Percentiles rank a stretch among this genome's conserved stretches.
phyloP scores from a whole-genome alignment of 495 filamentous ascomycete genomes.

The Tuber melanosporum region DNA sequence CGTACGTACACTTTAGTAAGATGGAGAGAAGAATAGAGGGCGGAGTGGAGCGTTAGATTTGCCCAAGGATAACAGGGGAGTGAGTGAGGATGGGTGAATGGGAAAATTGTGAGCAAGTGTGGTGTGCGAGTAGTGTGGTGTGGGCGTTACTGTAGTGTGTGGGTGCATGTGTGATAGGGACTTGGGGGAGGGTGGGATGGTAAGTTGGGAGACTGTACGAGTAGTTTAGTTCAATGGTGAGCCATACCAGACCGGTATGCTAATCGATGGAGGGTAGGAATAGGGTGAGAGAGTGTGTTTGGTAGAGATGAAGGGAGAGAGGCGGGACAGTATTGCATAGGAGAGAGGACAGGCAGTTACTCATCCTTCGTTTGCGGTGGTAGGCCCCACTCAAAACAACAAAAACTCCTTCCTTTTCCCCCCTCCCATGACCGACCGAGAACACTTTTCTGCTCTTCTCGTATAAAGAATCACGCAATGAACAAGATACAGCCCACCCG shows the following conservation, averaged over 20 bases:
- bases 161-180: neutral
- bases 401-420: constrained; percentile 26
- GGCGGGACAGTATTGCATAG: constrained; percentile 4
- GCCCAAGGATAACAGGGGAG: neutral
- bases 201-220: neutral
- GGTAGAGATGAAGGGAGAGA: constrained; percentile 11
- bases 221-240: neutral
- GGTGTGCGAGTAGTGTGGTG: neutral
- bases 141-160: neutral
- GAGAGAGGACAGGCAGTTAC: constrained; percentile 18
- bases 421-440: constrained; percentile 16
- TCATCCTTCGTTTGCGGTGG: constrained; percentile 16
- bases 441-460: constrained; percentile 16
- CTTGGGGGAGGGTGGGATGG: neutral
- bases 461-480: constrained; percentile 33
- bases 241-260: neutral
- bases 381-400: constrained; percentile 20
- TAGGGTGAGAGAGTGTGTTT: constrained; percentile 10
- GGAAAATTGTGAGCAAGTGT: neutral
- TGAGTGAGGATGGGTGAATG: constrained; percentile 1
- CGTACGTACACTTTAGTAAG: neutral
- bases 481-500: constrained; percentile 23
- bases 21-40: neutral
- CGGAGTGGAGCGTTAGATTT: neutral
- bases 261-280: constrained; percentile 1